Percentiles rank a stretch among this genome's conserved stretches.
Evolutionary conservation across 345 rosid genomes (phyloP).

Genomic region (Citrus medica): DNA sequence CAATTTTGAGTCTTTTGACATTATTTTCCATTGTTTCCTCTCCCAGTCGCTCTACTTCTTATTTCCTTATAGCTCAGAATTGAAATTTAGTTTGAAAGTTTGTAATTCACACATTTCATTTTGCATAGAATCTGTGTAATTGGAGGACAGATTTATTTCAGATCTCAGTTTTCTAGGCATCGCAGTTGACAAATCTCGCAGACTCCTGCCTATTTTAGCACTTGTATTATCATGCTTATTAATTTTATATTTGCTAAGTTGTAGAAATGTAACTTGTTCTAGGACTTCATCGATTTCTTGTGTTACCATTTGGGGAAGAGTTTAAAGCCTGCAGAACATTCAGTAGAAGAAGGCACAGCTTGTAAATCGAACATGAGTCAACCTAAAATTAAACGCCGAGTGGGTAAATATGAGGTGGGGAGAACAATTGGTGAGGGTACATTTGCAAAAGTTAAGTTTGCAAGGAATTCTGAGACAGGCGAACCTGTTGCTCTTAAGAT

Average conservation of each 20-base stretch:
- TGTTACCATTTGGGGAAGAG: constrained; percentile 22
- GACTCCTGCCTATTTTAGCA: not conserved
- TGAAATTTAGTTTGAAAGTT: not conserved
- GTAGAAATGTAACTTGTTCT: not conserved
- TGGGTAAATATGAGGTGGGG: constrained; percentile 93
- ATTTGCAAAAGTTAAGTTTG: constrained; percentile 97
- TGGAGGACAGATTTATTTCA: not conserved
- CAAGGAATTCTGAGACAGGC: constrained; percentile 80
- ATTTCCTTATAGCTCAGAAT: not conserved
- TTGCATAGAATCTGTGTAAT: not conserved
- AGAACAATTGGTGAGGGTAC: constrained; percentile 98
- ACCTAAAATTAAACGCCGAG: constrained; percentile 70
- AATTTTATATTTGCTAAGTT: not conserved
- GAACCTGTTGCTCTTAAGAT: constrained; percentile 91
- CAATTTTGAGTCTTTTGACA: not conserved
- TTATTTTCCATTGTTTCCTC: not conserved
- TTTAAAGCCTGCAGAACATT: constrained; percentile 3
- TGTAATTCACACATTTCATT: not conserved
- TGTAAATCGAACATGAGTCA: constrained; percentile 43
- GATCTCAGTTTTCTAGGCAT: not conserved
- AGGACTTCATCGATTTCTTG: not conserved
- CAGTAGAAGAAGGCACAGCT: constrained; percentile 7
- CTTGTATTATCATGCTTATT: not conserved
- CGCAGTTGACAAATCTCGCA: not conserved
- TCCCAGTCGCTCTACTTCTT: not conserved